Conservation (phyloP, 192 early-diverging fungal species). For the Coemansia sp. region DNA sequence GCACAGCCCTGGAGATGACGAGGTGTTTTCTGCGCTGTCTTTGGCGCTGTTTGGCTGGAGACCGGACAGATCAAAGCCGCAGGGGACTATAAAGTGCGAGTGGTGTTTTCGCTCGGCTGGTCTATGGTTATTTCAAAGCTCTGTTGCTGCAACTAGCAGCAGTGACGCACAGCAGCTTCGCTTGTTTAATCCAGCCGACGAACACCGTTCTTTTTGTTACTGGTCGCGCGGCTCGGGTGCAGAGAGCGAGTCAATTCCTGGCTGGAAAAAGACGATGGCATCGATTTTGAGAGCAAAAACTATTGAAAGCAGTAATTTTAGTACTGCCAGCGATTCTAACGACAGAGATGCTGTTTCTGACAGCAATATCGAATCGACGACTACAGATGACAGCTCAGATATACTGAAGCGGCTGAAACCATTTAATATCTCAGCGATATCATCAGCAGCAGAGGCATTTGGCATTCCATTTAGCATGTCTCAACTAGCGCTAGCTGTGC, state of each 20-base stretch:
- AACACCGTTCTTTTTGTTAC: constrained; percentile 55
- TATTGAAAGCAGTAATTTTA: constrained; percentile 12
- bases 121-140: constrained; percentile 39
- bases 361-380: background rate
- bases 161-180: background rate
- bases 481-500: constrained; percentile 23
- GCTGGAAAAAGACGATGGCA: constrained; percentile 45
- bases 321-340: constrained; percentile 3
- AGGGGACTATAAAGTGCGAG: constrained; percentile 37
- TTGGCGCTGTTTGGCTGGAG: constrained; percentile 52
- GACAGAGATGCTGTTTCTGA: background rate
- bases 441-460: constrained; percentile 52
- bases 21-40: constrained; percentile 21
- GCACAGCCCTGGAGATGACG: background rate
- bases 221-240: constrained; percentile 32
- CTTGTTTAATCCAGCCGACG: constrained; percentile 31
- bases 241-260: constrained; percentile 16
- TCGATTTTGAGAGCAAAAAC: constrained; percentile 43
- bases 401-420: constrained; percentile 33
- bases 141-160: background rate
- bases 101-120: constrained; percentile 44
- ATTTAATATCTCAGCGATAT: constrained; percentile 52
- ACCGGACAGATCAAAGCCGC: constrained; percentile 15
- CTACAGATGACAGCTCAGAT: background rate
- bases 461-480: constrained; percentile 48